Evolutionary conservation across 805 yeast genomes (phyloP).

Genomic region (Cyberlindnera maritima): DNA sequence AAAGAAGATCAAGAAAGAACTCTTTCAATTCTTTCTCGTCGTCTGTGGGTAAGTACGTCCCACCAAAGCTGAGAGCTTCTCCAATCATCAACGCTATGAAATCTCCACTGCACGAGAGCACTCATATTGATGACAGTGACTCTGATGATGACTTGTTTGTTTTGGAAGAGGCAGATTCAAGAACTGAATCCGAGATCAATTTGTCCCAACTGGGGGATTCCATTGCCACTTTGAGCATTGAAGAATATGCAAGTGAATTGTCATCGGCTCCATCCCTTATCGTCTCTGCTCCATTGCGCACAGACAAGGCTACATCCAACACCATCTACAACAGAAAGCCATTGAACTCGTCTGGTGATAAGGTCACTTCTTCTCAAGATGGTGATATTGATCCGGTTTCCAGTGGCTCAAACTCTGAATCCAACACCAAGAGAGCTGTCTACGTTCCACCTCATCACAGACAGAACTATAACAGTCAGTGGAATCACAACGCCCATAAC

Average conservation of each 20-base stretch:
- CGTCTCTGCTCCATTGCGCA: slow-evolving; percentile 10
- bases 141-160: slow-evolving; percentile 36
- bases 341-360: background rate
- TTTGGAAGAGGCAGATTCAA: slow-evolving; percentile 34
- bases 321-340: slow-evolving; percentile 13
- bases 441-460: slow-evolving; percentile 58
- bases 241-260: slow-evolving; percentile 22
- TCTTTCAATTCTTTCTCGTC: slow-evolving; percentile 29
- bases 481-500: slow-evolving; percentile 10
- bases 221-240: slow-evolving; percentile 14
- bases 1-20: slow-evolving; percentile 16
- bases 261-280: slow-evolving; percentile 29
- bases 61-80: slow-evolving; percentile 62
- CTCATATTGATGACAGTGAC: slow-evolving; percentile 23
- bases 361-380: background rate
- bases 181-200: slow-evolving; percentile 12
- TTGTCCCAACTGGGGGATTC: slow-evolving; percentile 13
- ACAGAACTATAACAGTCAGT: slow-evolving; percentile 28
- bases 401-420: slow-evolving; percentile 12
- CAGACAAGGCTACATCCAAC: slow-evolving; percentile 11
- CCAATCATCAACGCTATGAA: slow-evolving; percentile 29
- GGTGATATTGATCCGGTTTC: background rate
- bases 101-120: slow-evolving; percentile 24
- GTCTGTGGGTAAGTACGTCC: slow-evolving; percentile 59
- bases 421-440: slow-evolving; percentile 18